Evolutionary conservation across 2,329 filamentous ascomycete genomes (phyloP).

Genomic region (Neofusicoccum ribis): DNA sequence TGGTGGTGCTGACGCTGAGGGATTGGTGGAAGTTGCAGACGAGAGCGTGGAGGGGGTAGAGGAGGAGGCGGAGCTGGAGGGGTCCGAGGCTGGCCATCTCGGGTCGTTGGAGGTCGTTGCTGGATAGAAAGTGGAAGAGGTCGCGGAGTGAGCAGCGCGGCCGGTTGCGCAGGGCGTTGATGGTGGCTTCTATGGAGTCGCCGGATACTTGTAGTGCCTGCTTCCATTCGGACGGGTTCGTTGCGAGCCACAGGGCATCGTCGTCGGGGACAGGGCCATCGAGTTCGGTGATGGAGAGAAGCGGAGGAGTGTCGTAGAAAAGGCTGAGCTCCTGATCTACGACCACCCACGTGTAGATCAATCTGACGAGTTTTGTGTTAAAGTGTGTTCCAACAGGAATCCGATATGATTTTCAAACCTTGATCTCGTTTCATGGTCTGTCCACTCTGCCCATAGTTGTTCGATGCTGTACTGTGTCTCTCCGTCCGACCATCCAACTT

Average conservation of each 20-base stretch:
- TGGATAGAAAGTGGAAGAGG: neutral
- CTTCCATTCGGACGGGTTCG: slow-evolving; percentile 51
- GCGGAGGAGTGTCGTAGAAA: slow-evolving; percentile 58
- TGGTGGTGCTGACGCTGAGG: slow-evolving; percentile 50
- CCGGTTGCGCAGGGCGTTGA: neutral
- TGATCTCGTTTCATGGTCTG: neutral
- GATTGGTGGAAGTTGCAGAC: slow-evolving; percentile 56
- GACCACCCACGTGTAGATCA: slow-evolving; percentile 63
- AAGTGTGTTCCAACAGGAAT: neutral
- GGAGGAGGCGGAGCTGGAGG: neutral
- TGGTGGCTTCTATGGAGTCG: neutral
- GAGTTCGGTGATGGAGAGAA: slow-evolving; percentile 49
- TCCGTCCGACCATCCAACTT: neutral
- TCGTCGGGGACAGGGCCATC: slow-evolving; percentile 53
- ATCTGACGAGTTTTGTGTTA: slow-evolving; percentile 33
- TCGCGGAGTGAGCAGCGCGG: neutral
- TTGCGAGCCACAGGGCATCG: slow-evolving; percentile 54
- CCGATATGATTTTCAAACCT: neutral
- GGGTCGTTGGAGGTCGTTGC: neutral
- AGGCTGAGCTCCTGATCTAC: slow-evolving; percentile 62
- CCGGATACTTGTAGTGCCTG: slow-evolving; percentile 13
- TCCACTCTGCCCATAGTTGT: slow-evolving; percentile 2
- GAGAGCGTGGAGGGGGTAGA: slow-evolving; percentile 33
- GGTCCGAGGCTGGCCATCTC: neutral
- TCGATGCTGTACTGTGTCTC: neutral